Base-by-base conservation (phyloP, 306 rosid genomes). In the Quercus suber region DNA sequence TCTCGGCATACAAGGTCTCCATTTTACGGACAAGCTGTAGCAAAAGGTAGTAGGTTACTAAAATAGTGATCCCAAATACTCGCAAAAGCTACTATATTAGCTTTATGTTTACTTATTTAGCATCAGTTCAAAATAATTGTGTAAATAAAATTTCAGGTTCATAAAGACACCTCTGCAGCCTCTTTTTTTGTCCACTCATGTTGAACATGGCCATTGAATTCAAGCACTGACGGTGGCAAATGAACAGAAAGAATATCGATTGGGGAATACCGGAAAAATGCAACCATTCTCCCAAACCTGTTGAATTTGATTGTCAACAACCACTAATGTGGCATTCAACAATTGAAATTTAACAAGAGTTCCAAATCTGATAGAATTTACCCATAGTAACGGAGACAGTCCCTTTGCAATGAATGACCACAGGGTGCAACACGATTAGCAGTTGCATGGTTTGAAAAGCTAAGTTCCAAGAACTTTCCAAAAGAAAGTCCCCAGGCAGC, bases 401-500 rank as follows among this genome's bases (percentile, higher is more conserved):
- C 99, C 87, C 96, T 89, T 83, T 96, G 99, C 87, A 96, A 87
- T 67, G 99, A 96, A 88, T 96, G 99, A 49, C 99, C 99, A 78
- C 99, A 96, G 73, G 87, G 85, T 45, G 99, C 99, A 53, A 93
- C 90, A 21, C 99, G 98, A 84, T 96, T 96, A 5, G 99, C 99
- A 80, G 99, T 96, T 49, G 99, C 98, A 81, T 95, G 97, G 82
- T 95, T 95, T 79, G 99, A 95, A 80, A 96, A 96, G 86, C 99
- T 92, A 76, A 96, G 94, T 84, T 96, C 99, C 92, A 96, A 88
- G 85, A 96, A 96, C 86, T 96, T 96, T 75, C 99, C 99, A 86
- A 96, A 92, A 70, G 99, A 96, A 83, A 96, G 91, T 52, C 97
- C 98, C 99, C 99, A 96, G 3, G 99, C 99, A 73, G 99, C 98